A percentile compares a stretch with the other conserved stretches of the same genome.
Conservation (phyloP, 2,329 filamentous ascomycete genomes). For the Clonostachys rosea region DNA sequence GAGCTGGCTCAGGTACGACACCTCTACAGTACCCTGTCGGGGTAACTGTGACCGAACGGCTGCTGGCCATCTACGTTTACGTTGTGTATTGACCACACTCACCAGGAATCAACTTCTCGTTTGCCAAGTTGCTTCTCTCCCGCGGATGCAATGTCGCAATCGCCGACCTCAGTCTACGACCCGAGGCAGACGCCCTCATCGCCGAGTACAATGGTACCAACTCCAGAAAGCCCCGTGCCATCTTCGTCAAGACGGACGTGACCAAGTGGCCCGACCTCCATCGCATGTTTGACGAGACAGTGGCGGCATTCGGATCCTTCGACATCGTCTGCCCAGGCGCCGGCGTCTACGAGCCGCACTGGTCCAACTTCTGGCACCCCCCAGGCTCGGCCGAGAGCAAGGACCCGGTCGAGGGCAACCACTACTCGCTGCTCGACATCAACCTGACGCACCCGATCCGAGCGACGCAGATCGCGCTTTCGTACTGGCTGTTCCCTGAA, state of each 20-base stretch:
- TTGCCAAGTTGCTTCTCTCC: slow-evolving; percentile 33
- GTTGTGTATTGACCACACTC: not conserved
- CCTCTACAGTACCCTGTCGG: no score
- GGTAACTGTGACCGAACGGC: no score
- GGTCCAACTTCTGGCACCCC: slow-evolving; percentile 35
- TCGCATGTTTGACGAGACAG: slow-evolving; percentile 23
- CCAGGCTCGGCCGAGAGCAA: slow-evolving; percentile 25
- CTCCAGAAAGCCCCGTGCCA: slow-evolving; percentile 16
- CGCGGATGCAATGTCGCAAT: slow-evolving; percentile 37
- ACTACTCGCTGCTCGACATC: slow-evolving; percentile 29
- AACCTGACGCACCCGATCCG: slow-evolving; percentile 36
- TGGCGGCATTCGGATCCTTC: slow-evolving; percentile 27
- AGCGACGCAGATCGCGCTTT: slow-evolving; percentile 30
- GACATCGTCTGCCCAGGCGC: slow-evolving; percentile 40
- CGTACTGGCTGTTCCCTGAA: slow-evolving; percentile 24
- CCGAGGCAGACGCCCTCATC: slow-evolving; percentile 31
- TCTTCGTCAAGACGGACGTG: slow-evolving; percentile 39
- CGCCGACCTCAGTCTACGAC: slow-evolving; percentile 34
- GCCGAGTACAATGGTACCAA: slow-evolving; percentile 7
- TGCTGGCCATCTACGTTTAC: not conserved
- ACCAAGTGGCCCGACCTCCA: slow-evolving; percentile 31
- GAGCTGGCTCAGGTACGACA: slow-evolving; percentile 15
- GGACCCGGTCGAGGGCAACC: slow-evolving; percentile 17
- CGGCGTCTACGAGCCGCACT: slow-evolving; percentile 39
- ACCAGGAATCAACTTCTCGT: slow-evolving; percentile 35